Evolutionary conservation across 2,329 filamentous ascomycete genomes (phyloP).

Genomic region (Beauveria medogensis): DNA sequence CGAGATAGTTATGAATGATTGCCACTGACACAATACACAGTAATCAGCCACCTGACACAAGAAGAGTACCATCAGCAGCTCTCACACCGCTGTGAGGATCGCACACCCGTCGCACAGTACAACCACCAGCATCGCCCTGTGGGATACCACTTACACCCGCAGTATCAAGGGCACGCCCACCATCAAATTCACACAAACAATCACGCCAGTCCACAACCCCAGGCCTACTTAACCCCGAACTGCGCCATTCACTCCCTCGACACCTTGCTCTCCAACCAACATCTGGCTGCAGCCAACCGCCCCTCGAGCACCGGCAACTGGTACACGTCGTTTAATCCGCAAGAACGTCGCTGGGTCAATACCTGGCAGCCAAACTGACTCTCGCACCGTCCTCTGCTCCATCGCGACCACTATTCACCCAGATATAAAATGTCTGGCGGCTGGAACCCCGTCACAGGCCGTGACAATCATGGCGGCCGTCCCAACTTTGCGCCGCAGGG

Average conservation of each 20-base stretch:
- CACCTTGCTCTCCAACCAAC: constrained; percentile 19
- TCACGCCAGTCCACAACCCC: background rate
- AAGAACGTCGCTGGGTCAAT: constrained; percentile 20
- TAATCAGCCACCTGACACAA: background rate
- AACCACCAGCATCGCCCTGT: background rate
- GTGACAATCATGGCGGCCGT: constrained; percentile 25
- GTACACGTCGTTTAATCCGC: constrained; percentile 25
- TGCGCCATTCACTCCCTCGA: constrained; percentile 17
- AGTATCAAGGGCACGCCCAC: background rate
- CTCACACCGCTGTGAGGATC: background rate
- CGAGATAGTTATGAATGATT: too few relatives aligned
- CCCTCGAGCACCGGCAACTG: constrained; percentile 22
- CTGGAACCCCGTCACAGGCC: constrained; percentile 33
- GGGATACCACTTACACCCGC: constrained; percentile 1
- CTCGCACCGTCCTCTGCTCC: constrained; percentile 4
- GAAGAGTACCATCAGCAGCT: background rate
- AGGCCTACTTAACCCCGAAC: background rate
- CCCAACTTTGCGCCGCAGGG: constrained; percentile 27
- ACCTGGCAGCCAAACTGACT: constrained; percentile 26
- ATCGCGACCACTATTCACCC: background rate
- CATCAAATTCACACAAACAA: background rate
- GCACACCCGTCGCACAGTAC: background rate
- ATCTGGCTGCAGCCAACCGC: constrained; percentile 16
- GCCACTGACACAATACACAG: background rate
- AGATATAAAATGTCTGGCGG: constrained; percentile 27